These are phyloP conservation scores for Microbotryum silenes-acaulis DNA, from an alignment of 1,284 basidiomycete species.

Conservation along the genomic window DNA sequence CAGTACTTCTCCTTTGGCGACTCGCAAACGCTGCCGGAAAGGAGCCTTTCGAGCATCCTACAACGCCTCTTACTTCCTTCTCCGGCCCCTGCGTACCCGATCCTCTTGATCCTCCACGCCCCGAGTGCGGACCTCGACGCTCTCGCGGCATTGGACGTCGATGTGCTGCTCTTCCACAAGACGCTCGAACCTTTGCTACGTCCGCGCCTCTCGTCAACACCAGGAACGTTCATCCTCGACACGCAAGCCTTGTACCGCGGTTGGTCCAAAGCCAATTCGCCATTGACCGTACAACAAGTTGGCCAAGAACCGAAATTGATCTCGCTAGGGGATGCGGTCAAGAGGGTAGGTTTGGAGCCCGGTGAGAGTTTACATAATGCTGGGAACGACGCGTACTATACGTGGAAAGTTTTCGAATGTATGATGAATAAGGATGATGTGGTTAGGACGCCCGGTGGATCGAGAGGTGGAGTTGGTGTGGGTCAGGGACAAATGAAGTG, in stretches of 20 bases:
- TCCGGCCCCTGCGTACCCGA: conserved; percentile 39
- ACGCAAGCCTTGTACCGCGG: conserved; percentile 62
- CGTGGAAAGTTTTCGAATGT: conserved; percentile 17
- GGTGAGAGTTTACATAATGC: conserved; percentile 58
- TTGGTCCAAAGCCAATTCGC: conserved; percentile 52
- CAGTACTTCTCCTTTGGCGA: conserved; percentile 59
- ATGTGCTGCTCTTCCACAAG: conserved; percentile 48
- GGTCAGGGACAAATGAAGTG: too few species aligned
- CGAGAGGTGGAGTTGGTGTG: too few species aligned
- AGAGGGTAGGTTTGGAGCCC: background rate
- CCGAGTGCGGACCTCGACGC: conserved; percentile 62
- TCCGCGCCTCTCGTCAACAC: conserved; percentile 32
- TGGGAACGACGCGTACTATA: conserved; percentile 60
- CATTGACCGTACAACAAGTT: conserved; percentile 52
- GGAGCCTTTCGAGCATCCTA: background rate
- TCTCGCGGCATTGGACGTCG: conserved; percentile 51
- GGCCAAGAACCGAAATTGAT: conserved; percentile 45
- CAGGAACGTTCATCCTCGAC: conserved; percentile 60
- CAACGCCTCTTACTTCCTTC: background rate
- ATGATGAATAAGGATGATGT: conserved; percentile 4
- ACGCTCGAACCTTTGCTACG: conserved; percentile 44
- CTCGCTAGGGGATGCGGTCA: conserved; percentile 47
- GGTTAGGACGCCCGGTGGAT: too few species aligned
- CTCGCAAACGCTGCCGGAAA: conserved; percentile 49
- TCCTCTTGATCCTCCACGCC: conserved; percentile 76